A percentile compares a stretch with the other conserved stretches of the same genome.
These are phyloP conservation scores for Solanum stenotomum DNA, from an alignment of 257 asterid genomes.

Conservation along the genomic window DNA sequence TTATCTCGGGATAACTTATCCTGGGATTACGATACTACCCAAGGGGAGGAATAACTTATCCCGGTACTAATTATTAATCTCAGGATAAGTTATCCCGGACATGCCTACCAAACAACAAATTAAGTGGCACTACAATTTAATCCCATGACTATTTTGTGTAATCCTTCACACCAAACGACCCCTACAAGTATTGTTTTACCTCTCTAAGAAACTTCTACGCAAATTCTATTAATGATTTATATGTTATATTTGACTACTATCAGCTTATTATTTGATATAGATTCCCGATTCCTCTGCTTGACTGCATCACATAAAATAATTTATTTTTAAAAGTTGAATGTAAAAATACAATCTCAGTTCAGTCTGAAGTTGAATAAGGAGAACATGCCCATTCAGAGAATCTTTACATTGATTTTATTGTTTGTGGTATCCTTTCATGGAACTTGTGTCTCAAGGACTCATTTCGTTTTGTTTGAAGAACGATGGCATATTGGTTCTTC, in stretches of 20 bases:
- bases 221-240: too few species aligned
- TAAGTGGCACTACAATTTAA: too few species aligned
- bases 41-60: too few species aligned
- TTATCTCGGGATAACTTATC: too few species aligned
- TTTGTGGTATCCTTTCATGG: neutral
- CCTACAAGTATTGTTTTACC: neutral
- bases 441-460: neutral
- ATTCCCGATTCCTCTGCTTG: neutral
- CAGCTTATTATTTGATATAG: neutral
- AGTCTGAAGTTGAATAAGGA: neutral
- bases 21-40: too few species aligned
- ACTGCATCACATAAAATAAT: neutral
- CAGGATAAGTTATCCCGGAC: too few species aligned
- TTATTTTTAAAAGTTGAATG: neutral
- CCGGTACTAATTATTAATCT: too few species aligned
- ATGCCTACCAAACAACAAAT: too few species aligned
- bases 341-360: neutral
- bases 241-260: neutral
- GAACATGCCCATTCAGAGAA: neutral
- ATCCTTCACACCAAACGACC: neutral
- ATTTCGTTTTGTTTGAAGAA: slow-evolving; percentile 28
- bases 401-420: neutral
- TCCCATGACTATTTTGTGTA: too few species aligned
- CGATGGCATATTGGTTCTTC: slow-evolving; percentile 70
- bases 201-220: neutral